Evolutionary conservation across 2,329 filamentous ascomycete species (phyloP), one percentile per base, ranked within the genome.

Genomic region (Epicoccum sorghinum): DNA sequence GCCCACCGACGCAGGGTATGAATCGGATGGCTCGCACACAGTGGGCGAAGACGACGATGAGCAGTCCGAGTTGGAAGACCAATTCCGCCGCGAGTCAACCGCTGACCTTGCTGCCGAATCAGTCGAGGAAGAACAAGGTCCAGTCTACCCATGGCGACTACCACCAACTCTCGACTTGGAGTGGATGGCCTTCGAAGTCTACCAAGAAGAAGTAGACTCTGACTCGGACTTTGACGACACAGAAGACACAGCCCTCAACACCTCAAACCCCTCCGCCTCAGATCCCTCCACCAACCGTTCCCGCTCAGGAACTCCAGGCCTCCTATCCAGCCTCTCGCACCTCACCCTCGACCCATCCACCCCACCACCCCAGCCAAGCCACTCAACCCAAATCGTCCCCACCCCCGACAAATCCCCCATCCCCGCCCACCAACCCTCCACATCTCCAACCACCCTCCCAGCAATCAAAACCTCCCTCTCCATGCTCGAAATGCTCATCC

Each of bases 101-200:
- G 62, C 64, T 2, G 46, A 65, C 22, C 36, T 64, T 2, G 50
- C 54, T 7, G 54, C 46, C 9, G 42, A 55, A 18, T n/a, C 45
- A 2, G n/a, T 52, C 2, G 36, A 62, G 2, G 38, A 64, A 23
- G 57, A 60, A 25, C 57, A 61, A 42, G 39, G 59, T 42, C 40
- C 65, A 9, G 37, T 61, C 1, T 75, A 79, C 40, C 72, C 77
- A 7, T 88, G 86, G 83, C 78, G 79, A 9, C 78, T 96, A 3
- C 91, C 91, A 0, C 80, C 82, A 1, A 89, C 92, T 55, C 79
- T 96, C 0, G 93, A 96, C 62, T 86, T 89, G 0, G 93, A 96
- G 73, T 97, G 93, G 93, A 84, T 96, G 60, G 93, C 93, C 0
- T 85, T 97, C 13, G 91, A 96, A 70, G 90, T 96, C 1, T 95